Evolutionary conservation across 78 protist genomes (phyloP).

Genomic region (Monocercomonoides exilis): DNA sequence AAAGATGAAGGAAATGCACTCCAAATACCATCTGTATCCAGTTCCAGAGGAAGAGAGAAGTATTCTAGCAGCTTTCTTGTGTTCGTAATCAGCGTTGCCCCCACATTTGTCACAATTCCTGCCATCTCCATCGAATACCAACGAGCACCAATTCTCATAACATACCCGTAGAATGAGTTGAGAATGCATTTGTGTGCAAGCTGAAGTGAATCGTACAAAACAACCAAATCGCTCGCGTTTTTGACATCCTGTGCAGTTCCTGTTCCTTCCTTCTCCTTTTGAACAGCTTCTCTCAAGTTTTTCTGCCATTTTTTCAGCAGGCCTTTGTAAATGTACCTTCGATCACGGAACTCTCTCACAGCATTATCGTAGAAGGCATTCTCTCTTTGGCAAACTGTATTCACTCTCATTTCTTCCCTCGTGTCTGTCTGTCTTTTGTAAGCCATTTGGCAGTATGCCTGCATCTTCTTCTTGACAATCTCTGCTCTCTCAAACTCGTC

Average conservation of each 20-base stretch:
- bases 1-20: slow-evolving; percentile 84
- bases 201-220: slow-evolving; percentile 96
- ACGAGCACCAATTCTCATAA: slow-evolving; percentile 93
- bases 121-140: slow-evolving; percentile 99
- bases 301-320: slow-evolving; percentile 34
- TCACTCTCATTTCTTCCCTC: not conserved
- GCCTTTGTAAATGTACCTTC: slow-evolving; percentile 85
- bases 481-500: slow-evolving; percentile 33
- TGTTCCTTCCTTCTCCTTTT: not conserved
- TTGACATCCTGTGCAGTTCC: slow-evolving; percentile 33
- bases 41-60: slow-evolving; percentile 91
- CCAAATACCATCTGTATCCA: slow-evolving; percentile 99
- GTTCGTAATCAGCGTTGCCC: slow-evolving; percentile 80
- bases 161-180: slow-evolving; percentile 98
- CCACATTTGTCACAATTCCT: slow-evolving; percentile 91
- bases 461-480: slow-evolving; percentile 54
- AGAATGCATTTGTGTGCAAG: slow-evolving; percentile 99
- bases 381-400: slow-evolving; percentile 95
- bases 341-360: slow-evolving; percentile 83
- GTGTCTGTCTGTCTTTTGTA: slow-evolving; percentile 10
- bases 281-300: slow-evolving; percentile 30
- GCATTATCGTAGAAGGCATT: slow-evolving; percentile 94
- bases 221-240: not conserved
- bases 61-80: slow-evolving; percentile 71
- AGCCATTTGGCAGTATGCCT: slow-evolving; percentile 55